phyloP scores from a whole-genome alignment of 2,329 filamentous ascomycete species.

The Verticillium zaregamsianum region DNA sequence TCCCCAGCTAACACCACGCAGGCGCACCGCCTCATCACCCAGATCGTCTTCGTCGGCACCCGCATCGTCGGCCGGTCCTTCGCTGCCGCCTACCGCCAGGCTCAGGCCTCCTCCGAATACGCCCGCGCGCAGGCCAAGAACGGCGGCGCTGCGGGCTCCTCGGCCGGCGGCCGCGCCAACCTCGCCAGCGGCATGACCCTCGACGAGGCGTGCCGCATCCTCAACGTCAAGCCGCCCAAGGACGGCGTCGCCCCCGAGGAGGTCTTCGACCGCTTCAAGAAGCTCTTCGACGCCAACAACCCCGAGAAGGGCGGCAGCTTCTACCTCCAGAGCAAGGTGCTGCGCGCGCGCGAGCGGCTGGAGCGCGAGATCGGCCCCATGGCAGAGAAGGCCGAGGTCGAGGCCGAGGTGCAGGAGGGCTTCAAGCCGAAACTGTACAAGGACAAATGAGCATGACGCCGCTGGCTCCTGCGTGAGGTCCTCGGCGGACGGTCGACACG shows the following conservation, averaged over 20 bases:
- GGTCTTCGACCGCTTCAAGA: slow-evolving; percentile 85
- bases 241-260: slow-evolving; percentile 73
- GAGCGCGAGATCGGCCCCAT: slow-evolving; percentile 78
- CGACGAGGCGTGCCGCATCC: slow-evolving; percentile 94
- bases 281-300: slow-evolving; percentile 89
- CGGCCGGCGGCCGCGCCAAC: slow-evolving; percentile 46
- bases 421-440: slow-evolving; percentile 97
- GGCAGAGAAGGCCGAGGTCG: slow-evolving; percentile 65
- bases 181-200: slow-evolving; percentile 75
- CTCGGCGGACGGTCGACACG: background rate
- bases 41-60: slow-evolving; percentile 85
- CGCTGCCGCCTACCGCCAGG: slow-evolving; percentile 92
- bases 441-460: slow-evolving; percentile 38
- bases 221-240: slow-evolving; percentile 88
- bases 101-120: slow-evolving; percentile 80
- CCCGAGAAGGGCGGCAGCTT: slow-evolving; percentile 95
- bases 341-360: slow-evolving; percentile 86
- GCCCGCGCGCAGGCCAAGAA: slow-evolving; percentile 66
- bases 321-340: slow-evolving; percentile 95
- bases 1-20: slow-evolving; percentile 3
- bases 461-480: background rate
- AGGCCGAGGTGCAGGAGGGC: slow-evolving; percentile 76
- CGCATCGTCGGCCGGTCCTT: slow-evolving; percentile 93
- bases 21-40: slow-evolving; percentile 61
- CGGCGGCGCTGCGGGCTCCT: slow-evolving; percentile 33